phyloP scores from a whole-genome alignment of 345 rosid species.

The Kandelia obovata region DNA sequence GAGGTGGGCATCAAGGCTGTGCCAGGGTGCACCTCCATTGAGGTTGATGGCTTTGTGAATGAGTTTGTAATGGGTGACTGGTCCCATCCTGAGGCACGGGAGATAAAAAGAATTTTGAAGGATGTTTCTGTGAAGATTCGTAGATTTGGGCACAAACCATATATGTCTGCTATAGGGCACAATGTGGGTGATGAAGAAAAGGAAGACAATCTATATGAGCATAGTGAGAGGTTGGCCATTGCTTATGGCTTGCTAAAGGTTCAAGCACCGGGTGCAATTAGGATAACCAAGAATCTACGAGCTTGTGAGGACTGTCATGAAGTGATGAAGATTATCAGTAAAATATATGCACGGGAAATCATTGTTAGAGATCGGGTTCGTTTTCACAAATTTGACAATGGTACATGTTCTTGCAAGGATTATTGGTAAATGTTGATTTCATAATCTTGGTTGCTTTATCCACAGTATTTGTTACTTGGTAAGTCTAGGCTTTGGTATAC shows the following conservation, averaged over 20 bases:
- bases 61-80: conserved; percentile 21
- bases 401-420: conserved; percentile 20
- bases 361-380: conserved; percentile 15
- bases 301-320: conserved; percentile 18
- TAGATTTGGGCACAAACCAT: conserved; percentile 14
- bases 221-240: conserved; percentile 23
- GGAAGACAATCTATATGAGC: conserved; percentile 9
- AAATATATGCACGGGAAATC: conserved; percentile 16
- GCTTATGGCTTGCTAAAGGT: conserved; percentile 18
- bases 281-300: conserved; percentile 20
- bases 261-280: conserved; percentile 12
- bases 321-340: conserved; percentile 19
- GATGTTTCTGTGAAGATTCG: conserved; percentile 3
- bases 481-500: too few relatives aligned
- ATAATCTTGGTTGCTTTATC: not conserved
- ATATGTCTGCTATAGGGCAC: conserved; percentile 11
- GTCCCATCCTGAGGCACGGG: conserved; percentile 22
- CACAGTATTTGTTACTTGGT: not conserved
- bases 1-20: conserved; percentile 17
- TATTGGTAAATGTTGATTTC: conserved; percentile 7
- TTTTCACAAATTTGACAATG: conserved; percentile 23
- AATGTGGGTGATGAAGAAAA: conserved; percentile 15
- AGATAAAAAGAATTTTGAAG: conserved; percentile 7
- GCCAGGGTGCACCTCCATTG: conserved; percentile 20
- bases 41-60: conserved; percentile 19